Base-by-base conservation (phyloP, 2,329 filamentous ascomycete genomes). In the Pseudogymnoascus sp. region DNA sequence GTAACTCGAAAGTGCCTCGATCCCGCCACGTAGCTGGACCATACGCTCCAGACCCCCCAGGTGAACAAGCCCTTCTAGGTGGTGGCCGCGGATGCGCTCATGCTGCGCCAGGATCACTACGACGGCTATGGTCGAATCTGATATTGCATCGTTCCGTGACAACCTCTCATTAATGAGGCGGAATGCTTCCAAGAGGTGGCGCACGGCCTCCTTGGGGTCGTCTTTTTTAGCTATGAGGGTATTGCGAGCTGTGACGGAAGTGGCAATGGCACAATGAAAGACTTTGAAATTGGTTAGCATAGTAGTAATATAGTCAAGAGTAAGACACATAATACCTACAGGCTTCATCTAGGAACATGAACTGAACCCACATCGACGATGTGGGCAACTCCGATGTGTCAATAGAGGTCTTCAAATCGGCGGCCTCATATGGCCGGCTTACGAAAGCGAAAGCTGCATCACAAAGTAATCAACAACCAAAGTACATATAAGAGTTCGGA, bases 11-110 rank as follows among this genome's bases (percentile, higher is more conserved):
- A 74, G 63, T 1, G 58, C 15, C 7, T 35, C 35, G 5, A 73
- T 66, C 0, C 73, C 73, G n/a, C 73, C 73, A 8, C 72, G 69
- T 31, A 74, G 36, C 21, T 70, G 63, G 21, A 73, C 62, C 62
- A 75, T 71, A 12, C 63, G 66, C 61, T 66, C 64, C 13, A 74
- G 63, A 1, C 73, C 72, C 13, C 70, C 60, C 21, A 74, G 64
- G 60, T 75, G 73, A 12, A 74, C 60, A 3, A 70, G 63, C 6
- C 67, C 67, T 15, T 68, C 61, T 2, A n/a, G 17, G 21, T 68
- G 66, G 29, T 68, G 62, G 51, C 66, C 66, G 17, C 67, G 66
- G 0, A 69, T 42, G 6, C 68, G 66, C 25, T 71, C 68, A 41
- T 68, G 68, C 29, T 71, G 69, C 2, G 67, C 62, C 65, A 74